phyloP scores from a whole-genome alignment of 2,329 filamentous ascomycete species.

The Hymenoscyphus albidus region DNA sequence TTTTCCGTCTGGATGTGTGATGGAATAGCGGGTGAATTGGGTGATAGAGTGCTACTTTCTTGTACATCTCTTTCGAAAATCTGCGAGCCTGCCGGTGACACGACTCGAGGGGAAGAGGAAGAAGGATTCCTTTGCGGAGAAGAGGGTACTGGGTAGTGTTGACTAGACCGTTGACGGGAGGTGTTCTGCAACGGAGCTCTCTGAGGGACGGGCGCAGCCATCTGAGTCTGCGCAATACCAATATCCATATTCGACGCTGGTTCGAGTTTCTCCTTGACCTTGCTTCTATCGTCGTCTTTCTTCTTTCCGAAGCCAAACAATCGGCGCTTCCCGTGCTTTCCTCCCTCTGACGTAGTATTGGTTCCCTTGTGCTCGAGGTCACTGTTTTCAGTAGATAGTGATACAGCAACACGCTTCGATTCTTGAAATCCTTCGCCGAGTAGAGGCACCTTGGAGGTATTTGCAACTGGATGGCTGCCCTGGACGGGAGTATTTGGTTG shows the following conservation, averaged over 20 bases:
- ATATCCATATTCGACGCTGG: conserved; percentile 18
- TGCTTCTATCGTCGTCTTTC: conserved; percentile 48
- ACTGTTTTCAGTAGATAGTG: conserved; percentile 27
- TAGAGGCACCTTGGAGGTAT: conserved; percentile 31
- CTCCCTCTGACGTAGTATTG: conserved; percentile 35
- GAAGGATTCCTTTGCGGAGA: conserved; percentile 62
- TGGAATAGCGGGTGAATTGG: conserved; percentile 81
- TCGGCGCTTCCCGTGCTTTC: conserved; percentile 50
- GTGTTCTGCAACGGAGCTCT: conserved; percentile 38
- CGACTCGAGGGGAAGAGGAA: conserved; percentile 68
- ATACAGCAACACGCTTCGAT: conserved; percentile 19
- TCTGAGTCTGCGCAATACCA: conserved; percentile 23
- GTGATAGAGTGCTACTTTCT: conserved; percentile 63
- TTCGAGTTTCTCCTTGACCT: conserved; percentile 39
- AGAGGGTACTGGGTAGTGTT: conserved; percentile 42
- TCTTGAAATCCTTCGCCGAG: conserved; percentile 36
- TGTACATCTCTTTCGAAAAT: conserved; percentile 97
- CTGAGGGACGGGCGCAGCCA: conserved; percentile 27
- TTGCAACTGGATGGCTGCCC: conserved; percentile 19
- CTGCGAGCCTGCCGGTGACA: conserved; percentile 72
- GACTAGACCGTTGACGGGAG: conserved; percentile 42
- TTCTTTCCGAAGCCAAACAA: conserved; percentile 62
- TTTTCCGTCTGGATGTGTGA: conserved; percentile 93
- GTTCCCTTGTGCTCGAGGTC: conserved; percentile 26
- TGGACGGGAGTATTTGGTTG: conserved; percentile 30